phyloP scores from a whole-genome alignment of 768 basidiomycete genomes.

The Artomyces pyxidatus region DNA sequence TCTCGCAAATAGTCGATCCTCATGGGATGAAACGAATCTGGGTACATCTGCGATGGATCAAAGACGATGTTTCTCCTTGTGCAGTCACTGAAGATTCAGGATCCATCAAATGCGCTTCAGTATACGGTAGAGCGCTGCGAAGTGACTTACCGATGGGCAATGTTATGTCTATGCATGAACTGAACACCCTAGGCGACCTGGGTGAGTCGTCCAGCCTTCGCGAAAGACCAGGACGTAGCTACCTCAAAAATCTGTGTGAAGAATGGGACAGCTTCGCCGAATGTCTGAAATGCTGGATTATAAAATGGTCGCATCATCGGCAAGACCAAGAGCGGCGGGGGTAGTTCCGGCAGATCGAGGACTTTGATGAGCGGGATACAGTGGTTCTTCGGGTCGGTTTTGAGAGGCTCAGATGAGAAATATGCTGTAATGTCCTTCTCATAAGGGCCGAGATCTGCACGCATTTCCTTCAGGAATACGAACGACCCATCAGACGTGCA shows the following conservation, averaged over 20 bases:
- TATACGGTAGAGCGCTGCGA: no score
- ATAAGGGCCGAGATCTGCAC: slow-evolving; percentile 1
- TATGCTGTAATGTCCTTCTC: slow-evolving; percentile 5
- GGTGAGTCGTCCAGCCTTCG: no score
- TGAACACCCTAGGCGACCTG: no score
- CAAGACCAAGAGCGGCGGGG: slow-evolving; percentile 13
- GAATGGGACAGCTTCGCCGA: slow-evolving; percentile 21
- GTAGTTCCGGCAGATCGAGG: slow-evolving; percentile 10
- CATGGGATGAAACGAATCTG: slow-evolving; percentile 6
- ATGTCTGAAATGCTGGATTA: slow-evolving; percentile 18
- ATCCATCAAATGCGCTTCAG: no score
- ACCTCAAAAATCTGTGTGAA: slow-evolving; percentile 20
- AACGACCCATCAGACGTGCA: neutral
- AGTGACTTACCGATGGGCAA: no score
- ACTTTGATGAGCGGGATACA: slow-evolving; percentile 16
- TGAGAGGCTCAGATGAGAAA: slow-evolving; percentile 5
- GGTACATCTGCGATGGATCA: slow-evolving; percentile 9
- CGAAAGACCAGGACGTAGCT: no score
- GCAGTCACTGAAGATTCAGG: no score
- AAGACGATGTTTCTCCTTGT: slow-evolving; percentile 11
- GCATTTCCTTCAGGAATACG: neutral
- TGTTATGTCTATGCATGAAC: no score
- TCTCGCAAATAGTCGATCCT: neutral
- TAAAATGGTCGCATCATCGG: slow-evolving; percentile 16
- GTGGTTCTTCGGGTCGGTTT: slow-evolving; percentile 17